Base-by-base conservation (phyloP, 2,329 filamentous ascomycete species). In the Chaetomium olivaceum region DNA sequence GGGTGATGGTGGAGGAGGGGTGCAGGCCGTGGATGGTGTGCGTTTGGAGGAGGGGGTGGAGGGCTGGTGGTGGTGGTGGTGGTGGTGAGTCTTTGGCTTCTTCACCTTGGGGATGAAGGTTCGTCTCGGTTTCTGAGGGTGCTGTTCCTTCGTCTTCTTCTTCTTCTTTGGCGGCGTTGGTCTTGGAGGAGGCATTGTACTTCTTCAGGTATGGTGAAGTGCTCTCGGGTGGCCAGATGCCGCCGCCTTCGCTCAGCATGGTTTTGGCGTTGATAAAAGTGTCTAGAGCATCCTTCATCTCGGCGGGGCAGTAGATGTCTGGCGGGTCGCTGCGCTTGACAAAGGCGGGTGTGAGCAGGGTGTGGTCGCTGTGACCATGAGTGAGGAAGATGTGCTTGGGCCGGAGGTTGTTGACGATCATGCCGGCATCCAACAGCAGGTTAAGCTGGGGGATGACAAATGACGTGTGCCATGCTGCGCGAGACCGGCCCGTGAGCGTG, bases 401-500 rank as follows among this genome's bases (percentile, higher is more conserved):
- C 0, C 81, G 77, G 1, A 75, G 69, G 33, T 77, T 78, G 74
- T 82, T 82, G 70, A 83, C 77, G 62, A 75, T 73, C 48, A 83
- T 75, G 1, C 81, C 81, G 2, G 81, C 80, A 71, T 83, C 81
- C 39, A 83, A 80, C 4, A 83, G 78, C 29, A 83, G 75, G 64
- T 82, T 80, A 59, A 83, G 79, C 67, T 82, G 79, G 1, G 81
- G 81, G 59, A 83, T 78, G 55, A 83, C 74, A 65, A 83, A 83
- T 5, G 80, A 82, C 2, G 81, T 83, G 72, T 83, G 81, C 81
- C 81, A 83, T 16, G 81, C 81, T 7, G 81, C 81, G 16, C 81
- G 79, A 8, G 81, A 83, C 29, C 77, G 77, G 61, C 81, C 81
- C 1, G 80, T 81, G 11, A 83, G 75, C 4, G 80, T 74, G 62